Base-by-base conservation (phyloP, 2,329 filamentous ascomycete genomes). In the Pseudocercospora macadamiae region DNA sequence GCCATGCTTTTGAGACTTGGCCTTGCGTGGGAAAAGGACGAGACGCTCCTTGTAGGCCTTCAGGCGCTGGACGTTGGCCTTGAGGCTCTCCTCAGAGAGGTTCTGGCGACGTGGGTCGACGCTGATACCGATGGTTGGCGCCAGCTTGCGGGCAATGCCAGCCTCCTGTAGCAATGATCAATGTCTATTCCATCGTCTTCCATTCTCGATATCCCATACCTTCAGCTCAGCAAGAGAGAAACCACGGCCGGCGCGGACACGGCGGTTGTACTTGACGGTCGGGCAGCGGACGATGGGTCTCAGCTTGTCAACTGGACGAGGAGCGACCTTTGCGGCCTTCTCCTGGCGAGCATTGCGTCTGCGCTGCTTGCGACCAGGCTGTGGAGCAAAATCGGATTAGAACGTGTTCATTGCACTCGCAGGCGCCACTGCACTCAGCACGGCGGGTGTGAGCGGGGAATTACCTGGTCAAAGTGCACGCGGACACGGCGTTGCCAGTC, bases 401-500 rank as follows among this genome's bases (percentile, higher is more conserved):
- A 73, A 73, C 21, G 25, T 70, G 71, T 71, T 55, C 49, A 56
- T 60, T 68, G 64, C 64, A 69, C 66, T 71, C 42, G 73, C 77
- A 79, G 79, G 80, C 79, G 79, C 79, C 79, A 77, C 78, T 77
- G 73, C 79, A 80, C 79, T 81, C 78, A 80, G 64, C 42, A 57
- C 81, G 79, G 64, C 30, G 57, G 63, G 62, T 61, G 59, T 74
- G 76, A 80, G 74, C 79, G 78, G 81, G 81, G 78, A 80, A 76
- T 83, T 93, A 96, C 93, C 92, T 97, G 95, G 86, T 99, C 92
- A 85, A 99, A 99, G 87, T 99, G 95, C 82, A 91, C 90, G 83
- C 92, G 91, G 79, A 99, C 95, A 84, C 93, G 91, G 84, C 92
- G 91, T 83, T 97, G 93, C 95, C 95, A 99, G 87, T 99, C 93